Conservation (phyloP, 306 rosid species). For the Castanea crenata region DNA sequence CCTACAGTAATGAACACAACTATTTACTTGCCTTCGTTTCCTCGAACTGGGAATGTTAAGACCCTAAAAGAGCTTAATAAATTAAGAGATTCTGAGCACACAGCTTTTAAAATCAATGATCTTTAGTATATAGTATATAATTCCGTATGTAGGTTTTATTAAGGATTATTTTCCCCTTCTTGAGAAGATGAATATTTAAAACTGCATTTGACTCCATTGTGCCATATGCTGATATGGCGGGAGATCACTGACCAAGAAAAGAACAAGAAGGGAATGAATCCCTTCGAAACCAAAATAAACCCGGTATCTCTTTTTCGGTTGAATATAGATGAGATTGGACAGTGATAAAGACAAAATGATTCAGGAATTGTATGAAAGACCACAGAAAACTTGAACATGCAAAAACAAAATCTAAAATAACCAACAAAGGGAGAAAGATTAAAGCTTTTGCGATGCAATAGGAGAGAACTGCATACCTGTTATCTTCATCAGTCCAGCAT, state of each 20-base stretch:
- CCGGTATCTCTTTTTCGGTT: background rate
- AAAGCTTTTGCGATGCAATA: background rate
- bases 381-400: background rate
- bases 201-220: background rate
- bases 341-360: background rate
- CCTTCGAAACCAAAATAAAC: background rate
- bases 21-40: background rate
- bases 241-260: background rate
- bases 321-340: background rate
- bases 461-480: constrained; percentile 8
- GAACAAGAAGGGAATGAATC: background rate
- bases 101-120: background rate
- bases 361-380: background rate
- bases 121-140: background rate
- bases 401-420: background rate
- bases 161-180: background rate
- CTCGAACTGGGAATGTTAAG: background rate
- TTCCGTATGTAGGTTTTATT: background rate
- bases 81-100: background rate
- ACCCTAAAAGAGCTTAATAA: background rate
- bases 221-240: background rate
- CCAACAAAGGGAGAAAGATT: background rate
- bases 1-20: background rate
- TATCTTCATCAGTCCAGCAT: constrained; percentile 31
- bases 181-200: background rate